Base-by-base conservation (phyloP, 2,329 filamentous ascomycete genomes). In the Colletotrichum incanum region DNA sequence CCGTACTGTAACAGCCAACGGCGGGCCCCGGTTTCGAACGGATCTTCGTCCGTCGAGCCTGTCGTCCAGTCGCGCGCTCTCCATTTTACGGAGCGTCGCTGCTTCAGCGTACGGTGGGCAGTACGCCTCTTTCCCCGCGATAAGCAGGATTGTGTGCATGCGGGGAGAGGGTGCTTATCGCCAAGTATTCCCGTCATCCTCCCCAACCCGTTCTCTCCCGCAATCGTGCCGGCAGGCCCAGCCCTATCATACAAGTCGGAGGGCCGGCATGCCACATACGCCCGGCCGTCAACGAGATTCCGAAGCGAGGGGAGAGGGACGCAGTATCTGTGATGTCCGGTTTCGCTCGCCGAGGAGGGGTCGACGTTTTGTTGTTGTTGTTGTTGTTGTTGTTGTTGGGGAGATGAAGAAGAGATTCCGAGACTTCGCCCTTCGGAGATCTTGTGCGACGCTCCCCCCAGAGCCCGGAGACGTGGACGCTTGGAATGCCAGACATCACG, bases 131-230 rank as follows among this genome's bases (percentile, higher is more conserved):
- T 50, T n/a, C 59, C 59, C 59, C 59, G 20, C 59, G 59, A 49
- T 55, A 55, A 55, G 52, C 52, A 34, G 52, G 28, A 37, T 55
- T 37, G 20, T 55, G 52, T 37, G 52, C 52, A n/a, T 55, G 52
- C 31, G 52, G 52, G 31, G 23, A 7, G 49, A 31, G n/a, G n/a
- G n/a, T 31, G 49, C 52, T 55, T 55, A 55, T 55, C 52, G 52
- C 52, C 52, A 34, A 34, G 52, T 20, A 14, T 9, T 7, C 14
- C 45, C 39, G 34, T 64, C 47, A 39, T 55, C 31, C 28, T 50
- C 31, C 23, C 26, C 45, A 28, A 49, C 59, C 43, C 41, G 39
- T 61, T 43, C 41, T 59, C 37, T 31, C 43, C 59, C 45, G 41
- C 59, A 11, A 28, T 28, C 26, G 14, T 37, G 41, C 28, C 41